Evolutionary conservation across 2,329 filamentous ascomycete genomes (phyloP), one percentile per base, ranked within the genome.

Genomic region (Ilyonectria mors-panacis): DNA sequence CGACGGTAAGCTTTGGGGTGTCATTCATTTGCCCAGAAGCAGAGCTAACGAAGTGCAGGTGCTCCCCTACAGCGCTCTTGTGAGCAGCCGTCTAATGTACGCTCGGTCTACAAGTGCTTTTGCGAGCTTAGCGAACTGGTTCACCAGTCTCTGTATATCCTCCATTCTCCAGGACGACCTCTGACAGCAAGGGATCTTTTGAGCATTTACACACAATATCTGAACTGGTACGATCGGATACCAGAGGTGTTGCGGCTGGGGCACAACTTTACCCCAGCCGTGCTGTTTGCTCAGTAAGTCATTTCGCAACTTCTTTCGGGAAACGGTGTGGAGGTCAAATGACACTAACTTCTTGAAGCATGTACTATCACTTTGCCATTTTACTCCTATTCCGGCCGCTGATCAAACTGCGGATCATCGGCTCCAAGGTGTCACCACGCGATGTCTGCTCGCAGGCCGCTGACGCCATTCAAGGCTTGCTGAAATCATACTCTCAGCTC

Each of bases 51-150:
- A 51, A n/a, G 44, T 63, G 58, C 17, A 88, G 87, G 86, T 33
- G 83, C 85, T 1, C 86, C 86, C 9, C 73, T 89, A 19, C 85
- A 88, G 66, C 83, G 84, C 57, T 87, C 87, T 3, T 88, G 84
- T 72, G 84, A 89, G 68, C 90, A 91, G 70, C 88, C 89, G 0
- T 92, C 88, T 3, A 92, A 93, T 66, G 90, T 93, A 35, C 85
- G 91, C 26, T 91, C 89, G 1, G 88, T 92, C 6, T 91, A 89
- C 76, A 90, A 88, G 78, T 88, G 91, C 70, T 91, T 93, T 71
- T 92, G 90, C 75, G 89, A 91, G 74, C 85, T 94, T 57, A 93
- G 91, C 68, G 91, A 94, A 79, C 86, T 94, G 1, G 89, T 93
- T 1, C 92, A 93, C 76, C 87, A 92, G 71, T 91, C 90, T 33